A percentile compares a stretch with the other conserved stretches of the same genome.
Evolutionary conservation across 83 land plant genomes (phyloP).

Genomic region (Thuja plicata): DNA sequence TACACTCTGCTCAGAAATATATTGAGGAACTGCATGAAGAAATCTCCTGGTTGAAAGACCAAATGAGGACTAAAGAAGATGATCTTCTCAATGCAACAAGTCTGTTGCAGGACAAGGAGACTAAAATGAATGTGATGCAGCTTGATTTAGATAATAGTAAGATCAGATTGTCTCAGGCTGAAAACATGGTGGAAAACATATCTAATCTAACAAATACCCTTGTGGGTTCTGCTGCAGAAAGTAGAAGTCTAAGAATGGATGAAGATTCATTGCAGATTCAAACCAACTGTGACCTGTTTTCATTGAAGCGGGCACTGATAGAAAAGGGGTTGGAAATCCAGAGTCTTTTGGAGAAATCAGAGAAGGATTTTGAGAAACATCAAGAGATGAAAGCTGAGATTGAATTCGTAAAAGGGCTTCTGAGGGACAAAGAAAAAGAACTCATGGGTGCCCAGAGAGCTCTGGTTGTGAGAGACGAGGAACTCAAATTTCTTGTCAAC

Average conservation of each 20-base stretch:
- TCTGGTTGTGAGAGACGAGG: conserved; percentile 58
- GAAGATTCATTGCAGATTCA: conserved; percentile 28
- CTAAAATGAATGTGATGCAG: conserved; percentile 30
- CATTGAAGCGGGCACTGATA: conserved; percentile 25
- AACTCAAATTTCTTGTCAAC: conserved; percentile 35
- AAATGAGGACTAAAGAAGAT: conserved; percentile 51
- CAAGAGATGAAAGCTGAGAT: conserved; percentile 44
- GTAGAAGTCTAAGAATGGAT: conserved; percentile 8
- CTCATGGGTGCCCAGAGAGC: conserved; percentile 44
- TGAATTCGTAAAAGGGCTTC: conserved; percentile 33
- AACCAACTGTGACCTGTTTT: conserved; percentile 21
- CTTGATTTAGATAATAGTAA: conserved; percentile 41
- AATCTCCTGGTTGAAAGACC: conserved; percentile 31
- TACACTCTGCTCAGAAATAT: conserved; percentile 37
- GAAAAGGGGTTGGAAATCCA: conserved; percentile 23
- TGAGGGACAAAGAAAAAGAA: conserved; percentile 50
- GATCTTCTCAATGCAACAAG: conserved; percentile 49
- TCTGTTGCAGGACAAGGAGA: conserved; percentile 57
- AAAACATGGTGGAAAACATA: conserved; percentile 50
- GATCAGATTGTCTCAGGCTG: conserved; percentile 49
- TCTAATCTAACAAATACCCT: conserved; percentile 52
- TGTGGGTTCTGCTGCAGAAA: conserved; percentile 33
- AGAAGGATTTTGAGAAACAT: conserved; percentile 23
- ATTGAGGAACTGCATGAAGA: conserved; percentile 53
- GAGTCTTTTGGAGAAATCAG: conserved; percentile 15